Base-by-base conservation (phyloP, 768 basidiomycete genomes). In the Lentinula sp. region DNA sequence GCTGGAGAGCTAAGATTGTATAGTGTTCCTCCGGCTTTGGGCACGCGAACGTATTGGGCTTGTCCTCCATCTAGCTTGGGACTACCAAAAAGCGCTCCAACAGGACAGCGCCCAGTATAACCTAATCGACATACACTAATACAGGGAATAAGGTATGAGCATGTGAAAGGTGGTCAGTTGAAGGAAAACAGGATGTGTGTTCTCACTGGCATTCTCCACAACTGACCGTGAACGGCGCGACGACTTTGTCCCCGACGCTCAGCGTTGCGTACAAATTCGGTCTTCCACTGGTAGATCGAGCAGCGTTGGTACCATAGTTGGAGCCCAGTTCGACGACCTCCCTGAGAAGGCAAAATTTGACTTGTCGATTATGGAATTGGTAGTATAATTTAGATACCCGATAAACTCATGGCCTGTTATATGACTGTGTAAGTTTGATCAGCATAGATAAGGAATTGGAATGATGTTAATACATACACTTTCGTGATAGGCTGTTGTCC, bases 201-300 rank as follows among this genome's bases (percentile, higher is more conserved):
- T 79, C 85, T 67, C 62, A 93, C 90, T 86, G 83, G 80, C 91
- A 93, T 68, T 92, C 90, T n/a, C 86, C 87, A 64, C 91, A 93
- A 53, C 84, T 89, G n/a, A 82, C 79, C 0, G 90, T 90, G 72
- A 92, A 93, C 2, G 91, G 88, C 1, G 89, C 85, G 23, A 93
- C 85, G 13, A 93, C 87, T 66, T 85, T 88, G 68, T 93, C 87
- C 5, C 90, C 90, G 6, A 90, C 71, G 59, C 79, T 82, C 57
- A 93, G 77, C 23, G 74, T 81, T 0, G 84, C 76, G 63, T 92
- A 91, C 16, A 90, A 73, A 28, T 70, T 67, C 0, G 90, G 88
- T 51, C 90, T 77, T 48, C 79, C 83, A 23, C 7, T 56, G n/a
- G 55, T 42, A 23, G 55, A 32, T 46, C 75, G 64, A 4, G 66